Evolutionary conservation across 495 filamentous ascomycete species (phyloP).

Genomic region (Tricharina praecox): DNA sequence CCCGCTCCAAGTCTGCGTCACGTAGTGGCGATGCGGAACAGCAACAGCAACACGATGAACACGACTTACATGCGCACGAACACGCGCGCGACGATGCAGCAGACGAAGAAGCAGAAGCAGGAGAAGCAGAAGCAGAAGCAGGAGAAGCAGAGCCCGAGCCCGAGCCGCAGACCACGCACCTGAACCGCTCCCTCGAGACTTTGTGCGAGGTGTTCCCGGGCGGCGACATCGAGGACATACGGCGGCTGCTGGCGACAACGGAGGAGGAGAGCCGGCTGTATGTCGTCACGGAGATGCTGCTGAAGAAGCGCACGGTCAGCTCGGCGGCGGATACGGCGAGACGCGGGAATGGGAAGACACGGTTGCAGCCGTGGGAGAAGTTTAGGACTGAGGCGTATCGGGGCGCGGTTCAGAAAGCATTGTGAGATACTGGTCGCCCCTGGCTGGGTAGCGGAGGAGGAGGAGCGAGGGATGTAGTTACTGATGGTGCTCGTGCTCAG

Average conservation of each 20-base stretch:
- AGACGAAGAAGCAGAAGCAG: slow-evolving; percentile 5
- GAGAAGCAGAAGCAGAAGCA: too few species aligned
- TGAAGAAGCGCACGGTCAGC: slow-evolving; percentile 37
- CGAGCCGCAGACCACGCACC: slow-evolving; percentile 13
- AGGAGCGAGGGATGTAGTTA: too few species aligned
- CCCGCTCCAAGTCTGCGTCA: background rate
- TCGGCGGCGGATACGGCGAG: slow-evolving; percentile 5
- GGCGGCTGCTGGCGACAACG: slow-evolving; percentile 68
- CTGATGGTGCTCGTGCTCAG: too few species aligned
- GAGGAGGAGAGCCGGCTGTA: slow-evolving; percentile 68
- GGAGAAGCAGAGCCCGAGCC: too few species aligned
- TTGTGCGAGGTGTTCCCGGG: slow-evolving; percentile 72
- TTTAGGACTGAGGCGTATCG: slow-evolving; percentile 64
- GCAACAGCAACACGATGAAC: background rate
- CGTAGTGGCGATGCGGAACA: too few species aligned
- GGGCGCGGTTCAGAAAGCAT: slow-evolving; percentile 41
- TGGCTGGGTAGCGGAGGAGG: too few species aligned
- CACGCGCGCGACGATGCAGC: too few species aligned
- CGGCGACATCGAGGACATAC: slow-evolving; percentile 76
- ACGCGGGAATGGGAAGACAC: slow-evolving; percentile 1
- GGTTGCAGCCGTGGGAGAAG: slow-evolving; percentile 46
- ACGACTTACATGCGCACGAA: too few species aligned
- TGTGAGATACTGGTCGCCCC: slow-evolving; percentile 32
- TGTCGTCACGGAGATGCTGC: slow-evolving; percentile 66
- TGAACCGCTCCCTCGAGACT: slow-evolving; percentile 56